Evolutionary conservation across 2,329 filamentous ascomycete species (phyloP), one percentile per base, ranked within the genome.

Genomic region (Pseudopyrenochaeta lycopersici): DNA sequence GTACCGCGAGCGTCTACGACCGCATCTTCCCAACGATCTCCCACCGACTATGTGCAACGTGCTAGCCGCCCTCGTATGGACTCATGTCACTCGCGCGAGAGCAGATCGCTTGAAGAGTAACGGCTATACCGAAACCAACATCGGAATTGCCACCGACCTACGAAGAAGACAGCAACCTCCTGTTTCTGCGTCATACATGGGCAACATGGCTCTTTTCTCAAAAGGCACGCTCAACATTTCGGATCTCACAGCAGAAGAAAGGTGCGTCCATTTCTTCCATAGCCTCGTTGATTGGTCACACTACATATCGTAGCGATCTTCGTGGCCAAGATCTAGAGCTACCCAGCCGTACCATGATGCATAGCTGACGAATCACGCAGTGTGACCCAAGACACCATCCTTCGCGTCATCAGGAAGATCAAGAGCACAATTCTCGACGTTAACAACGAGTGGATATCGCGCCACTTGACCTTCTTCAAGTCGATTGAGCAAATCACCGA

Each of bases 1-100:
- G 11, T 72, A 64, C 44, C 67, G 69, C 36, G 66, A 72, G n/a
- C 20, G 36, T 4, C 47, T 73, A 21, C 62, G 63, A 27, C 38
- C 49, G 5, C 32, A 62, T 31, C 67, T 68, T 14, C 55, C 62
- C 2, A 35, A 60, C 4, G 41, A 62, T 9, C 56, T 59, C 14
- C 60, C 61, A 15, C 63, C 67, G 0, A 71, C 67, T 7, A 64
- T 71, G 46, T 75, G 64, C 54, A 74, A 72, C 43, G 62, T 74
- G 4, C 60, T 75, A 32, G 65, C 70, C 17, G 71, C 72, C 15
- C 46, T 75, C 27, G 61, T 73, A 11, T 75, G 72, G 72, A 72
- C 70, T n/a, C 69, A 74, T 35, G 62, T 72, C 30, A 74, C 71
- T 38, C 67, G 72, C 15, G 71, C 72, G 41, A 63, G 72, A 58